Conservation (phyloP, 1,284 basidiomycete species). For the Heterobasidion parviporum region DNA sequence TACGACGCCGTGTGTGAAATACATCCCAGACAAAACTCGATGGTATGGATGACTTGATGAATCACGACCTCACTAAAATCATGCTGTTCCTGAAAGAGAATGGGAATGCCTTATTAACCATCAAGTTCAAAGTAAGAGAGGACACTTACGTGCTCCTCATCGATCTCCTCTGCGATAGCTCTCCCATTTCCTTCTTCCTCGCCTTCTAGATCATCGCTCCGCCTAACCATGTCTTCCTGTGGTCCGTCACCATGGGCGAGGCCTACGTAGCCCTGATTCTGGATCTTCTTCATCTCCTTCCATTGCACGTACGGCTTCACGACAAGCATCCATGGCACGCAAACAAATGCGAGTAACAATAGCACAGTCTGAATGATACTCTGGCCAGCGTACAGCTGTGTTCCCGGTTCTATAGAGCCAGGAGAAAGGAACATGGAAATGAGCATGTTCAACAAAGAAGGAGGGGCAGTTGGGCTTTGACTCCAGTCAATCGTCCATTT, state of each 20-base stretch:
- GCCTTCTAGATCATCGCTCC: constrained; percentile 57
- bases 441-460: constrained; percentile 91
- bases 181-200: constrained; percentile 85
- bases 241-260: constrained; percentile 30
- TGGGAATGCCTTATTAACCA: constrained; percentile 2
- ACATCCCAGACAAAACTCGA: constrained; percentile 97
- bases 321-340: constrained; percentile 94
- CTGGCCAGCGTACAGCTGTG: constrained; percentile 74
- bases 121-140: background rate
- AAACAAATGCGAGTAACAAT: constrained; percentile 76
- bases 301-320: constrained; percentile 92
- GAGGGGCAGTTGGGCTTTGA: constrained; percentile 62
- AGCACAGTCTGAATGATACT: constrained; percentile 77
- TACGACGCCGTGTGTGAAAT: constrained; percentile 99
- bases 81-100: constrained; percentile 51
- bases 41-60: constrained; percentile 96
- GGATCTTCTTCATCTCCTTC: constrained; percentile 85
- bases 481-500: constrained; percentile 97
- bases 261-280: constrained; percentile 80
- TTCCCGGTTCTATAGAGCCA: constrained; percentile 61
- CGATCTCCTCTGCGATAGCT: constrained; percentile 60
- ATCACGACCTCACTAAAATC: constrained; percentile 95
- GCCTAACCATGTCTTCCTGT: constrained; percentile 24
- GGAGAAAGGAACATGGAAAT: constrained; percentile 92
- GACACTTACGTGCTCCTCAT: constrained; percentile 54